Percentiles rank a stretch among this genome's conserved stretches.
Conservation (phyloP, 805 yeast genomes). For the Suhomyces pyralidae region DNA sequence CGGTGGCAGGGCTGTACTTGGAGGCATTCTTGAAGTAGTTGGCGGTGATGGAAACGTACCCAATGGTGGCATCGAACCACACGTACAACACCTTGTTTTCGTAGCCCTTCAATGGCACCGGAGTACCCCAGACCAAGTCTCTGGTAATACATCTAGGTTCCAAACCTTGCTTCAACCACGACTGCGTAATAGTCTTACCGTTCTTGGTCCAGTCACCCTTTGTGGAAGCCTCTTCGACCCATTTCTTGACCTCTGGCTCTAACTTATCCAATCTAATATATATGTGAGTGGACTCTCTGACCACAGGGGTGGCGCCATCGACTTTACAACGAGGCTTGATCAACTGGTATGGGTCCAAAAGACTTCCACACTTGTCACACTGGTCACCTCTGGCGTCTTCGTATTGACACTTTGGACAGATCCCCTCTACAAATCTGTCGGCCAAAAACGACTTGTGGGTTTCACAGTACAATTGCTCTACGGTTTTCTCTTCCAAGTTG, state of each 20-base stretch:
- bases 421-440: slow-evolving; percentile 96
- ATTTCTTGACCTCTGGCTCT: slow-evolving; percentile 67
- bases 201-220: slow-evolving; percentile 91
- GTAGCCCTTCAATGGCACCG: slow-evolving; percentile 87
- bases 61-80: slow-evolving; percentile 99
- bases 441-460: slow-evolving; percentile 89
- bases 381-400: slow-evolving; percentile 99
- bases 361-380: slow-evolving; percentile 92
- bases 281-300: slow-evolving; percentile 79
- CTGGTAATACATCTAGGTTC: slow-evolving; percentile 95
- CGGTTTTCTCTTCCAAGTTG: slow-evolving; percentile 78
- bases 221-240: slow-evolving; percentile 67
- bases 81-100: slow-evolving; percentile 91
- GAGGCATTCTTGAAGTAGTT: slow-evolving; percentile 54
- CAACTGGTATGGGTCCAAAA: slow-evolving; percentile 89
- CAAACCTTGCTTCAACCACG: slow-evolving; percentile 93
- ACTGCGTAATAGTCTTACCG: slow-evolving; percentile 80
- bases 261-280: slow-evolving; percentile 81
- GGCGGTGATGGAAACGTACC: slow-evolving; percentile 95
- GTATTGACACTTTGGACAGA: slow-evolving; percentile 90
- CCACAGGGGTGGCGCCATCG: slow-evolving; percentile 78
- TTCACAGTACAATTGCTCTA: slow-evolving; percentile 89
- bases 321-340: slow-evolving; percentile 94
- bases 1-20: slow-evolving; percentile 5
- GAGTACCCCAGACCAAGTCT: slow-evolving; percentile 97